Conservation (phyloP, 2,329 filamentous ascomycete species). For the Dactylella cylindrospora region DNA sequence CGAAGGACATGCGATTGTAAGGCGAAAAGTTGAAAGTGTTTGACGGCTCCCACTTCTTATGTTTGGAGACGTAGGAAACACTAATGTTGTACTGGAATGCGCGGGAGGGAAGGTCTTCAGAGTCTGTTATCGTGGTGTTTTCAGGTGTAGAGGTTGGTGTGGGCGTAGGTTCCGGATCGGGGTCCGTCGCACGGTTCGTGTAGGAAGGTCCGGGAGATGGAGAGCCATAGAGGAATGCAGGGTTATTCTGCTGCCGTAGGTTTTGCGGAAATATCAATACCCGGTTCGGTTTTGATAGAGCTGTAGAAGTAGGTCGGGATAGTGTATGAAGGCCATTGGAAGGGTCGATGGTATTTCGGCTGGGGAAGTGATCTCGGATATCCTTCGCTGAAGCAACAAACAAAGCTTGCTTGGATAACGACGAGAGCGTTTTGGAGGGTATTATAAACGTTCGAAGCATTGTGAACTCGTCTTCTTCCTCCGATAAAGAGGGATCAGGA, state of each 20-base stretch:
- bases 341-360: conserved; percentile 24
- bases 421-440: conserved; percentile 30
- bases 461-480: not conserved
- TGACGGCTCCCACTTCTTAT: conserved; percentile 66
- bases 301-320: not conserved
- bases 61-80: conserved; percentile 74
- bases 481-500: conserved; percentile 7
- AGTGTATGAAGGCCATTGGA: not conserved
- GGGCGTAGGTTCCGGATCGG: conserved; percentile 12
- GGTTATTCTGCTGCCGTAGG: conserved; percentile 5
- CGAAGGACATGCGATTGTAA: conserved; percentile 61
- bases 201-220: conserved; percentile 34
- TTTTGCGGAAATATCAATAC: conserved; percentile 23
- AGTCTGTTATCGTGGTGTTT: conserved; percentile 23
- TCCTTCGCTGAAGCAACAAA: conserved; percentile 29
- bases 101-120: conserved; percentile 52
- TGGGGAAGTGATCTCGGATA: conserved; percentile 35
- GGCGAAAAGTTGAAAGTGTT: conserved; percentile 72
- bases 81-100: conserved; percentile 63
- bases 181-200: conserved; percentile 33
- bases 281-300: not conserved
- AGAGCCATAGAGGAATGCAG: conserved; percentile 20
- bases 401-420: conserved; percentile 28
- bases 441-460: conserved; percentile 38
- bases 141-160: conserved; percentile 9